Percentiles rank a stretch among this genome's conserved stretches.
Conservation (phyloP, 2,329 filamentous ascomycete species). For the Polychaeton citri region DNA sequence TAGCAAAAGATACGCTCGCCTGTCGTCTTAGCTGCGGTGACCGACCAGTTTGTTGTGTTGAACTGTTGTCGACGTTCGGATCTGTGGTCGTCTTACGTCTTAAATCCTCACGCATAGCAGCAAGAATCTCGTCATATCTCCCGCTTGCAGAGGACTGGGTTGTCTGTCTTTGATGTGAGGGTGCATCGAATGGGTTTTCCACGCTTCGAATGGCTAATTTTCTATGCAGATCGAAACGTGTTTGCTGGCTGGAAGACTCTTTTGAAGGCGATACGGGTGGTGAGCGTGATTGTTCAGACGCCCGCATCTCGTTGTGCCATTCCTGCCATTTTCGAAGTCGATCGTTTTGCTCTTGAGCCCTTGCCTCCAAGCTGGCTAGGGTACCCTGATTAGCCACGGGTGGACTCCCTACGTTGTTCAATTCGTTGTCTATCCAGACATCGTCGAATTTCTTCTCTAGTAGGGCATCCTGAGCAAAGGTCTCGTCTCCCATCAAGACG, state of each 20-base stretch:
- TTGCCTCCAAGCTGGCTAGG: slow-evolving; percentile 56
- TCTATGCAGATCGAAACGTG: neutral
- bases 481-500: slow-evolving; percentile 53
- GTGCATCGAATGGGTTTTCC: neutral
- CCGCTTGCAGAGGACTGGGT: neutral
- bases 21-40: neutral
- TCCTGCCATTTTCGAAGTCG: slow-evolving; percentile 61
- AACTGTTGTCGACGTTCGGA: neutral
- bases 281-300: slow-evolving; percentile 5
- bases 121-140: slow-evolving; percentile 21
- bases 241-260: neutral
- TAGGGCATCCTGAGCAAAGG: slow-evolving; percentile 45
- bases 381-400: slow-evolving; percentile 41
- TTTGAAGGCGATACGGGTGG: slow-evolving; percentile 3
- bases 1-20: neutral
- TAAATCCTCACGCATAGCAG: slow-evolving; percentile 21
- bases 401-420: slow-evolving; percentile 24
- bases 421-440: slow-evolving; percentile 54
- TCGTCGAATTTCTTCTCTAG: slow-evolving; percentile 53
- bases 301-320: slow-evolving; percentile 38
- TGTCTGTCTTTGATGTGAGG: neutral
- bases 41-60: neutral
- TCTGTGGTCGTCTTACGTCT: slow-evolving; percentile 7
- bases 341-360: slow-evolving; percentile 52
- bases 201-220: neutral